Evolutionary conservation across 495 filamentous ascomycete species (phyloP), one percentile per base, ranked within the genome.

Genomic region (Lophiotrema nucula): DNA sequence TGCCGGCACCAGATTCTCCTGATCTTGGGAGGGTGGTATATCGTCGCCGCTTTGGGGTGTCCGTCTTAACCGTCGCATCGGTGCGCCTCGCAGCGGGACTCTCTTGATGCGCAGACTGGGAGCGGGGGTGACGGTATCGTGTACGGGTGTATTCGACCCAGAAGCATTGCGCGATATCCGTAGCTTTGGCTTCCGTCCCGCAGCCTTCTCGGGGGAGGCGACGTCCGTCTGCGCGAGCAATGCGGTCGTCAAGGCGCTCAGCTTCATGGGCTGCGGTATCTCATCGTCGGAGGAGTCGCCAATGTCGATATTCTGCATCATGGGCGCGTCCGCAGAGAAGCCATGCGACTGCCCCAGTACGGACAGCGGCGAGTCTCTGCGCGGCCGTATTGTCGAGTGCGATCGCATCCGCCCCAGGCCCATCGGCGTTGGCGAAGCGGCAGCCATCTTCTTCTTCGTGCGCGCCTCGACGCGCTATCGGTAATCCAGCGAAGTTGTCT

Each of bases 281-380:
- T 75, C 73, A 48, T 72, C 72, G 55, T 75, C 73, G 11, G 70
- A 73, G 41, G 65, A 69, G 59, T 73, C 73, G 52, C 71, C 70
- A 35, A 72, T 62, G 28, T 66, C 55, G 27, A 75, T 69, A 37
- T 67, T 60, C 44, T 70, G 69, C 47, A 72, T 47, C 54, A 65
- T 58, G 8, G 62, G 63, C 50, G 69, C 70, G 46, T 68, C 52
- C 6, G 70, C 57, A 18, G 63, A 54, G 46, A 73, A 72, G 43
- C 69, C 71, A 23, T 61, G 49, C 0, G 60, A 58, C 19, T 69
- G 66, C 4, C 66, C 63, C 21, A 71, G 53, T 8, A 67, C 63
- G 12, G 61, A 55, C n/a, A 73, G 62, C 18, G 72, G 72, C n/a
- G 72, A 75, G 23, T 64, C 65, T 54, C 61, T 47, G 37, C 65